Percentiles rank a stretch among this genome's conserved stretches.
Conservation (phyloP, 2,329 filamentous ascomycete genomes). For the Aspergillus melleus region DNA sequence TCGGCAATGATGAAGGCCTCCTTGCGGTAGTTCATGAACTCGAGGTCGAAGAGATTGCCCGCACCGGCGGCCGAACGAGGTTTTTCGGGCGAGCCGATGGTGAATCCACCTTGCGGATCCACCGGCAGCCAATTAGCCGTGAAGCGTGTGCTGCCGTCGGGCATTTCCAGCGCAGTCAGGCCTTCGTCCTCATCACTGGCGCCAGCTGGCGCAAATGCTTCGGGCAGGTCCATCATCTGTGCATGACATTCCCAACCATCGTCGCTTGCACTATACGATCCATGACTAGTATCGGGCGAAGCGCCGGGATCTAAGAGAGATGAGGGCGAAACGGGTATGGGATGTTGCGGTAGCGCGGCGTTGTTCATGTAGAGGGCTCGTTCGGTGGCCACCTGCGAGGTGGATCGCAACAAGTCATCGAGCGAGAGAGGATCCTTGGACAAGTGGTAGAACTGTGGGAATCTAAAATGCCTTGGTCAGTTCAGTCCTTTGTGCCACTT, state of each 20-base stretch:
- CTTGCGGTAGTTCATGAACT: neutral
- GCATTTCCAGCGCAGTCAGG: conserved; percentile 33
- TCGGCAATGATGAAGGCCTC: conserved; percentile 18
- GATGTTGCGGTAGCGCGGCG: conserved; percentile 11
- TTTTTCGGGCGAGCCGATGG: conserved; percentile 17
- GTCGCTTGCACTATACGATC: conserved; percentile 22
- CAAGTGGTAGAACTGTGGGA: neutral
- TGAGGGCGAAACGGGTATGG: conserved; percentile 1
- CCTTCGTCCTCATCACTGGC: conserved; percentile 11
- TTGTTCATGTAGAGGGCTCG: conserved; percentile 26
- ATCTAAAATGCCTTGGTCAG: neutral
- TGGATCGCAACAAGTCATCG: conserved; percentile 18
- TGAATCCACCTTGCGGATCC: conserved; percentile 30
- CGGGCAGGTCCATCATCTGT: neutral
- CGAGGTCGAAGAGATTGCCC: neutral
- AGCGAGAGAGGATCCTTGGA: conserved; percentile 3
- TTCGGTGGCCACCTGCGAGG: conserved; percentile 22
- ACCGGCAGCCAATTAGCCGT: conserved; percentile 35
- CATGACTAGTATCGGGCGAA: conserved; percentile 24
- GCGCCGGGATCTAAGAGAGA: conserved; percentile 20
- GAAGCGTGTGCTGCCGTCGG: conserved; percentile 31
- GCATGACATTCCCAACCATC: conserved; percentile 19
- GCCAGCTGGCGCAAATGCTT: neutral
- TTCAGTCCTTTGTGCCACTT: neutral
- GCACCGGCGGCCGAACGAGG: neutral